Conservation (phyloP, 129 eudicot genomes). For the Centrapalus pauciflorus region DNA sequence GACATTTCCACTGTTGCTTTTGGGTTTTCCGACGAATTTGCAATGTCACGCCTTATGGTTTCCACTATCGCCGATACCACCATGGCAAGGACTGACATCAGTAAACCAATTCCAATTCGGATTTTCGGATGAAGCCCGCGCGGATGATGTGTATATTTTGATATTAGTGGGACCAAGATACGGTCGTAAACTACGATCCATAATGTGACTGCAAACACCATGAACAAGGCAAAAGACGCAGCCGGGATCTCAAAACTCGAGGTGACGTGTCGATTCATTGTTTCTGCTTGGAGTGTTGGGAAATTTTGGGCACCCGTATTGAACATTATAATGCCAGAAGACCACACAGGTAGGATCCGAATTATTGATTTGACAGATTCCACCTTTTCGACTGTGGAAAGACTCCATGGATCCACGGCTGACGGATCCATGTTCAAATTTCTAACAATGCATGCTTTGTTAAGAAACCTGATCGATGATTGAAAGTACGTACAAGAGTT, state of each 20-base stretch:
- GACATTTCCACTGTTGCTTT: slow-evolving; percentile 42
- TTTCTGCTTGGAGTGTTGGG: slow-evolving; percentile 43
- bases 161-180: slow-evolving; percentile 25
- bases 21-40: slow-evolving; percentile 17
- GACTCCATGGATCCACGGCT: slow-evolving; percentile 38
- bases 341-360: slow-evolving; percentile 52
- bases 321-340: slow-evolving; percentile 38
- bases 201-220: slow-evolving; percentile 24
- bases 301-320: slow-evolving; percentile 14
- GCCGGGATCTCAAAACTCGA: slow-evolving; percentile 43
- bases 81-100: slow-evolving; percentile 25
- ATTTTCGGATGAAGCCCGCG: slow-evolving; percentile 24
- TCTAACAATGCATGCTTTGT: slow-evolving; percentile 55
- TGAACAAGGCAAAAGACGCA: slow-evolving; percentile 30
- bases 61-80: slow-evolving; percentile 31
- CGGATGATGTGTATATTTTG: slow-evolving; percentile 29
- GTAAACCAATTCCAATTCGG: slow-evolving; percentile 47
- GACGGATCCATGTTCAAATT: slow-evolving; percentile 35
- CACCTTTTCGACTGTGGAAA: slow-evolving; percentile 52
- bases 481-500: too few species aligned
- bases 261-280: slow-evolving; percentile 34
- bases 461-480: slow-evolving; percentile 48
- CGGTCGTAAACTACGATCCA: slow-evolving; percentile 51
- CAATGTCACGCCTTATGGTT: slow-evolving; percentile 27
- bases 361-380: slow-evolving; percentile 51